Conservation (phyloP, 306 rosid genomes). For the Senna siamea region DNA sequence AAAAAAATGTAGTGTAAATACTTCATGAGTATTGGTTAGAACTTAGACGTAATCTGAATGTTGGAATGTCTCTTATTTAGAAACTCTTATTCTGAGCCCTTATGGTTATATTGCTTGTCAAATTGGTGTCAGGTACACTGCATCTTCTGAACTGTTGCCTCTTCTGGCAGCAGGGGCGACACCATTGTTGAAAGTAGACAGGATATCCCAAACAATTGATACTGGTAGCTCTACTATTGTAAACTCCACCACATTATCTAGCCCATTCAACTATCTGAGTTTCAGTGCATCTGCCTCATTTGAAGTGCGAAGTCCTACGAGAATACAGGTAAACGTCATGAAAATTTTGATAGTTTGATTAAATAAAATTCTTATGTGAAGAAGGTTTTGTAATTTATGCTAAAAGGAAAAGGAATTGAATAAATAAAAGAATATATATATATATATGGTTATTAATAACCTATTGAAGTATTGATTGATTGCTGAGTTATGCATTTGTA, state of each 20-base stretch:
- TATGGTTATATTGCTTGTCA: slow-evolving; percentile 16
- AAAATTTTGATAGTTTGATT: slow-evolving; percentile 16
- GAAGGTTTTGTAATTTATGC: not conserved
- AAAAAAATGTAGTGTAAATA: not conserved
- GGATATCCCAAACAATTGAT: slow-evolving; percentile 78
- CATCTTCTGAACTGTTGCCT: slow-evolving; percentile 90
- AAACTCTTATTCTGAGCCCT: not conserved
- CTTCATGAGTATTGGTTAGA: slow-evolving; percentile 22
- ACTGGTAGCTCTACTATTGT: slow-evolving; percentile 51
- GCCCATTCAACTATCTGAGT: slow-evolving; percentile 66
- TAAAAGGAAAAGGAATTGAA: slow-evolving; percentile 19
- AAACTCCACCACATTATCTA: slow-evolving; percentile 73
- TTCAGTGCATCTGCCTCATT: slow-evolving; percentile 89
- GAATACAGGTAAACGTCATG: slow-evolving; percentile 75
- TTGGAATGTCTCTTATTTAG: not conserved
- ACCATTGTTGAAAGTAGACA: slow-evolving; percentile 77
- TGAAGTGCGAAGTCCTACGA: slow-evolving; percentile 87
- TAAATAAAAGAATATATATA: not conserved
- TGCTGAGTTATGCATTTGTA: slow-evolving; percentile 1
- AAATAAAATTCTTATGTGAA: not conserved
- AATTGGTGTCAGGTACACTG: slow-evolving; percentile 76
- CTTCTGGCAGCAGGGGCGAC: slow-evolving; percentile 81
- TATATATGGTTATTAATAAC: not conserved
- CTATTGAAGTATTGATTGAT: not conserved
- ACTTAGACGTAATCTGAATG: not conserved